Evolutionary conservation across 192 early-diverging fungal genomes (phyloP), one percentile per base, ranked within the genome.

Genomic region (Geranomyces michiganensis): DNA sequence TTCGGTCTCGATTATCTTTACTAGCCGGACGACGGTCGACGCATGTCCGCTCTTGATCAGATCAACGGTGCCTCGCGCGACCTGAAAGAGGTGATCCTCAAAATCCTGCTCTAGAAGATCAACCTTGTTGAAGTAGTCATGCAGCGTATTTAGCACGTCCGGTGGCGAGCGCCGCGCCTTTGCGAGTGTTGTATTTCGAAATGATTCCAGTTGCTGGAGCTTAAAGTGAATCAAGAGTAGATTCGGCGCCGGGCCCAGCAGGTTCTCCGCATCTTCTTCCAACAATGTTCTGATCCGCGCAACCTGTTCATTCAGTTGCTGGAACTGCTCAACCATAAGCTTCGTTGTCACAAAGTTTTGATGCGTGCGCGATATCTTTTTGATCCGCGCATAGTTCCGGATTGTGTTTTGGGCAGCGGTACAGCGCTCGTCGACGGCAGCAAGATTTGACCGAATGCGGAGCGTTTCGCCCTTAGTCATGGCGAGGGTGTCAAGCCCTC

Each of bases 1-100:
- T 75, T 99, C 97, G 17, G 77, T 78, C 76, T 99, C 97, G 58
- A 99, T 91, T 27, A 98, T 90, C 69, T 99, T 99, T 69, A 94
- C 90, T 36, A 99, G 63, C 48, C 91, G 86, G 8, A 99, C 91
- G n/a, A 99, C 84, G 8, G 79, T 80, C 0, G 91, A 83, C 0
- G 84, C 81, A 43, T 92, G 84, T 19, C 82, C 86, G 31, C 82
- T 81, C 75, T 88, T 88, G 1, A 91, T 89, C 62, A 99, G 79
- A 3, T 92, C 90, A 41, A 96, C 87, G 55, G 94, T 85, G 67
- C 90, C 83, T 27, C 88, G 85, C 12, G 92, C 86, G 19, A 99
- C 79, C 30, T 85, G 77, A 92, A 96, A 99, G 30, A 99, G 70
- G 69, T 96, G 94, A 19, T 81, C 65, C 45, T 93, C 92, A 78